Evolutionary conservation across 306 rosid species (phyloP), one percentile per base, ranked within the genome.

Genomic region (Oxytropis ochrocephala): DNA sequence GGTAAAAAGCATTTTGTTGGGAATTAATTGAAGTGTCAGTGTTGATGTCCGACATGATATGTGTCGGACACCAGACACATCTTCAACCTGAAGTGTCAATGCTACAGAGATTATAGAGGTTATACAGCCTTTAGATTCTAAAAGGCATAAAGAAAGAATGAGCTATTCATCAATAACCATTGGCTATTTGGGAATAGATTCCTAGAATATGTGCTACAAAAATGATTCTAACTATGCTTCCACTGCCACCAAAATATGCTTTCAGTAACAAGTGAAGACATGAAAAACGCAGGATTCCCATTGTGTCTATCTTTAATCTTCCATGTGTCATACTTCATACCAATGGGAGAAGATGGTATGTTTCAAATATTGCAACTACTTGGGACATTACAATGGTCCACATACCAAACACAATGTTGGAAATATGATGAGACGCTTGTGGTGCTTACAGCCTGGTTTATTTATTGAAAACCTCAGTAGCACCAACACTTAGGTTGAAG

Each of bases 131-230:
- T 53, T 46, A 9, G 14, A 41, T 35, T 64, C 14, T 43, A 17
- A 38, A 56, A 47, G 60, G 12, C 8, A 39, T 13, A 21, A 39
- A 49, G 11, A 10, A 53, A 7, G 50, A 9, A 80, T n/a, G 53
- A 53, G 35, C 18, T 33, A 43, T 14, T 59, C 69, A 30, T 53
- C 49, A 50, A 51, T 57, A 57, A 60, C 21, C 64, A 33, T 57
- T 13, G 44, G 43, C 11, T 52, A 14, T 69, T 53, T 43, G 54
- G 51, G 79, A 75, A 57, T 47, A 78, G 88, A 83, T 76, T 62
- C 85, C 65, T 5, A 68, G 67, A 57, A 76, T 80, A 83, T 72
- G 75, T 52, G 49, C 21, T 32, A 54, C 61, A 77, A 66, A 66
- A 69, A 80, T 64, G 62, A 17, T 53, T 57, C 74, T 46, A 61